Evolutionary conservation across 352 stramenopile genomes (phyloP).

Genomic region (Plasmopara viticola): DNA sequence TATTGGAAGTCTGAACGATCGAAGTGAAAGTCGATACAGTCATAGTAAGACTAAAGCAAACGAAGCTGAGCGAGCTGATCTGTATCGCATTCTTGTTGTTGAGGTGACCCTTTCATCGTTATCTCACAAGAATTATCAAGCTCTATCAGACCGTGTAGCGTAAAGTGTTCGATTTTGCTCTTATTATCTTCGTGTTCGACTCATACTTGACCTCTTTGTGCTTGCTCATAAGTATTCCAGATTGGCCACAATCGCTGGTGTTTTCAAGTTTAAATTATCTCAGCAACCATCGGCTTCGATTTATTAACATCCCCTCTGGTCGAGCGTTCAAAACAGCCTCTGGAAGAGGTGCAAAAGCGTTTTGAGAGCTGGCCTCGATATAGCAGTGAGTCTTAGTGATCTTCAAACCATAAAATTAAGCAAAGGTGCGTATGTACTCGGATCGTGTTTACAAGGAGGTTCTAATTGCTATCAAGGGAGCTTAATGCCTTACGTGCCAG

Average conservation of each 20-base stretch:
- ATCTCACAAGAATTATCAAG: background rate
- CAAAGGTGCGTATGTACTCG: background rate
- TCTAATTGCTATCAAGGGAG: too few species aligned
- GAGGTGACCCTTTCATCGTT: background rate
- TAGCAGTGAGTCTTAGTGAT: background rate
- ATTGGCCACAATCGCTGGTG: too few species aligned
- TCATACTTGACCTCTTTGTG: background rate
- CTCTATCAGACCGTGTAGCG: background rate
- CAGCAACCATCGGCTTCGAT: too few species aligned
- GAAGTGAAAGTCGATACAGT: background rate
- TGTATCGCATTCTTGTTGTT: background rate
- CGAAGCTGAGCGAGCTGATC: background rate
- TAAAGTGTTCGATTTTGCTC: background rate
- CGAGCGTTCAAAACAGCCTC: background rate
- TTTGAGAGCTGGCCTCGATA: background rate
- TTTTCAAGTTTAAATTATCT: too few species aligned
- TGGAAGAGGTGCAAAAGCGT: background rate
- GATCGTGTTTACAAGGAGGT: too few species aligned
- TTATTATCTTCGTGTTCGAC: background rate
- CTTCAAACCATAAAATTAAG: too few species aligned
- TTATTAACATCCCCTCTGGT: background rate
- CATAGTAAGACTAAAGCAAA: background rate
- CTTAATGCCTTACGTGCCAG: too few species aligned
- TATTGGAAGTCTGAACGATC: background rate
- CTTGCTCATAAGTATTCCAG: too few species aligned